Evolutionary conservation across 1,284 basidiomycete genomes (phyloP).

Genomic region (Ceratobasidium sp.): DNA sequence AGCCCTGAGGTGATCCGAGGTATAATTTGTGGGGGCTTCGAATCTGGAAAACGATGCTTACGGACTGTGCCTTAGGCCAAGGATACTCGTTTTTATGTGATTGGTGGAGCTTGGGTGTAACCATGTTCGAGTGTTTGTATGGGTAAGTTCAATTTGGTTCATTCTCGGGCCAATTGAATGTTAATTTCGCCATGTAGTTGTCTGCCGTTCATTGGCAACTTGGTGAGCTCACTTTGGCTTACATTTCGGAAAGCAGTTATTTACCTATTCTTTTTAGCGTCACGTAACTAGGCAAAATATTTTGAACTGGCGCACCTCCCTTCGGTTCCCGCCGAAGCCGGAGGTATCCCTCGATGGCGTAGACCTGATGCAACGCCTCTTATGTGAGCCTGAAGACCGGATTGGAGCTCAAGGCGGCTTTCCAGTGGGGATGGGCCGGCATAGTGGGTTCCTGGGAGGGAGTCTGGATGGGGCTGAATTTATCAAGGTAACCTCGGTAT

Average conservation of each 20-base stretch:
- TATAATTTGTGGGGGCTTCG: background rate
- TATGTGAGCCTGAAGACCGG: slow-evolving; percentile 95
- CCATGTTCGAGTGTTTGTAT: slow-evolving; percentile 90
- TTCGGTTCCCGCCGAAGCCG: slow-evolving; percentile 88
- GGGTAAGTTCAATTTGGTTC: slow-evolving; percentile 63
- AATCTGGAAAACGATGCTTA: background rate
- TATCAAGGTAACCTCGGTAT: slow-evolving; percentile 71
- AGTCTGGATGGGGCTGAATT: slow-evolving; percentile 84
- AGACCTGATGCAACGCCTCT: slow-evolving; percentile 84
- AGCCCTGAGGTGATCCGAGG: slow-evolving; percentile 93
- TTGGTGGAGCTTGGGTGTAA: slow-evolving; percentile 98
- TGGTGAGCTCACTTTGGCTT: slow-evolving; percentile 63
- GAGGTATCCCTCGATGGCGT: slow-evolving; percentile 86
- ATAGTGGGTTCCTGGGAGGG: slow-evolving; percentile 71
- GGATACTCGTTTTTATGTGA: slow-evolving; percentile 96
- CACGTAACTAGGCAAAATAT: slow-evolving; percentile 92
- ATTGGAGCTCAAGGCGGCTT: slow-evolving; percentile 80
- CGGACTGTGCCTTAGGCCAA: slow-evolving; percentile 62
- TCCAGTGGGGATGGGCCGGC: slow-evolving; percentile 74
- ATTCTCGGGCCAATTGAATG: slow-evolving; percentile 23
- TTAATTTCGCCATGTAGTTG: slow-evolving; percentile 64
- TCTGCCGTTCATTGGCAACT: slow-evolving; percentile 92
- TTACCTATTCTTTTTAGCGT: slow-evolving; percentile 61
- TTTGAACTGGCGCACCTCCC: slow-evolving; percentile 88
- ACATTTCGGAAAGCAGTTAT: no score